Evolutionary conservation across 176 grass and related monocot species (phyloP).

Genomic region (Oryza nivara): DNA sequence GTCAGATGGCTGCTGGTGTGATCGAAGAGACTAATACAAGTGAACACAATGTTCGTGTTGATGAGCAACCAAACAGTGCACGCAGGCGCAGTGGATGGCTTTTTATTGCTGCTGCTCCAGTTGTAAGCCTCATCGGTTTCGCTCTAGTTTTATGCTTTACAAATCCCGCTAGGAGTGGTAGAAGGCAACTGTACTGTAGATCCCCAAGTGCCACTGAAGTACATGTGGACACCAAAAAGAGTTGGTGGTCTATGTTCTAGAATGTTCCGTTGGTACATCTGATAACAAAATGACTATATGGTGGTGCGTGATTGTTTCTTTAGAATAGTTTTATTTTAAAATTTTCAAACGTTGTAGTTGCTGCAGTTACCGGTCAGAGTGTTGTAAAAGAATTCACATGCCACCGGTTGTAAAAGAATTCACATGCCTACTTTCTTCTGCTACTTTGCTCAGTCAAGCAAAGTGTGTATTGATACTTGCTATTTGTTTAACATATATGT

Average conservation of each 20-base stretch:
- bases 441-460: conserved; percentile 10
- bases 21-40: conserved; percentile 24
- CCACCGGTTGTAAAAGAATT: conserved; percentile 4
- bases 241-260: conserved; percentile 95
- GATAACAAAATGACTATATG: not conserved
- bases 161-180: conserved; percentile 46
- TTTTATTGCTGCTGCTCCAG: conserved; percentile 66
- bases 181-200: conserved; percentile 42
- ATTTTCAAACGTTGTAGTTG: conserved; percentile 17
- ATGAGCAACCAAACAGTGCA: conserved; percentile 45
- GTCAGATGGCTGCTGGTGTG: conserved; percentile 24
- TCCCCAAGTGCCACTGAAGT: conserved; percentile 33
- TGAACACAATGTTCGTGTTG: conserved; percentile 17
- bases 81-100: conserved; percentile 49
- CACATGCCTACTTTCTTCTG: not conserved
- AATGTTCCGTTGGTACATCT: not conserved
- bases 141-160: conserved; percentile 84
- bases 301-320: not conserved
- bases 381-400: not conserved
- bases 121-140: conserved; percentile 76
- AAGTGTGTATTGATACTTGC: not conserved
- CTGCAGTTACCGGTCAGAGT: not conserved
- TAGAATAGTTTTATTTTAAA: conserved; percentile 24
- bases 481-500: not conserved
- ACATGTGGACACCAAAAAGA: conserved; percentile 56